Evolutionary conservation across 2,329 filamentous ascomycete species (phyloP).

Genomic region (Didymella lethalis): DNA sequence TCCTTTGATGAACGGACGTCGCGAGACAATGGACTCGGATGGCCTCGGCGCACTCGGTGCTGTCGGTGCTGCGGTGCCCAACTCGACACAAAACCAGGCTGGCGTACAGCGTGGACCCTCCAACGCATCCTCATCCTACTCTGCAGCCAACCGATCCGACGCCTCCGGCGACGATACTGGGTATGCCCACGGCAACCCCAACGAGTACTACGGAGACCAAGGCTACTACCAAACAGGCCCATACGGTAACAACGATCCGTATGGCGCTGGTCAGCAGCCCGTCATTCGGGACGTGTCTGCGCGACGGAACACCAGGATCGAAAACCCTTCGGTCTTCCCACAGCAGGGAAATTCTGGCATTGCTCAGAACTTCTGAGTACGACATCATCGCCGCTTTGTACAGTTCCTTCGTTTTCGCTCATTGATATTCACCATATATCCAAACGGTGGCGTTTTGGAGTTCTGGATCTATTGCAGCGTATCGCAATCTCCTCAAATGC

Average conservation of each 20-base stretch:
- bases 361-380: constrained; percentile 86
- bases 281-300: constrained; percentile 94
- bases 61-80: constrained; percentile 57
- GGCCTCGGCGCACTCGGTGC: constrained; percentile 78
- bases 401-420: constrained; percentile 10
- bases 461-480: constrained; percentile 17
- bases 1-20: constrained; percentile 62
- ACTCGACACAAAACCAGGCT: constrained; percentile 65
- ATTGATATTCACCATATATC: constrained; percentile 22
- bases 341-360: constrained; percentile 92
- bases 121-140: constrained; percentile 96
- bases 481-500: constrained; percentile 21
- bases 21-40: constrained; percentile 72
- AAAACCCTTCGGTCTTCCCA: constrained; percentile 86
- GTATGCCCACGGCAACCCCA: constrained; percentile 56
- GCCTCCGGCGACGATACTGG: constrained; percentile 62
- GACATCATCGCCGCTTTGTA: constrained; percentile 13
- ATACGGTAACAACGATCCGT: constrained; percentile 64
- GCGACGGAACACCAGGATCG: constrained; percentile 90
- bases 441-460: constrained; percentile 22
- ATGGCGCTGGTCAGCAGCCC: constrained; percentile 67
- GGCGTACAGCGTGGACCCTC: constrained; percentile 89
- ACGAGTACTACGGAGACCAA: constrained; percentile 63
- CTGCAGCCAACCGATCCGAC: constrained; percentile 77
- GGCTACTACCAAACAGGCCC: constrained; percentile 65